Base-by-base conservation (phyloP, 805 yeast genomes). In the Metschnikowia cubensis region DNA sequence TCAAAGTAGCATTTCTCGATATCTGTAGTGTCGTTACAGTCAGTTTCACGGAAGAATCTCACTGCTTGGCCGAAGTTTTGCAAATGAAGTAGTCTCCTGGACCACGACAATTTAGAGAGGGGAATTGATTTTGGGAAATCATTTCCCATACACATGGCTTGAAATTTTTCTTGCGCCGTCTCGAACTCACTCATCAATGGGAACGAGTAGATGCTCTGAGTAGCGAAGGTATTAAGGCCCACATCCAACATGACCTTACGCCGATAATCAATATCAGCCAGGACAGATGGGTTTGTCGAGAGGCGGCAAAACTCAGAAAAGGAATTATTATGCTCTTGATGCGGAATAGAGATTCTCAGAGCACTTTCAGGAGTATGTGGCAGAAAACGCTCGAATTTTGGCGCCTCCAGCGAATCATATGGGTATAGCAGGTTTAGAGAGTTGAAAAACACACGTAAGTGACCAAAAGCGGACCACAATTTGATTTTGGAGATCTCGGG, bases 1-100 rank as follows among this genome's bases (percentile, higher is more conserved):
- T 55, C 59, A 22, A 55, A 55, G 29, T 50, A 51, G 32, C 51
- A 45, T n/a, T 37, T 20, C 35, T 56, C 60, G n/a, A 55, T 35
- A 31, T 32, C 33, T 2, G 33, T 17, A 21, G 45, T 36, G n/a
- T 37, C 43, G 11, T 40, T 42, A 5, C 41, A 36, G 14, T 48
- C 50, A 4, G 35, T 17, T 8, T 18, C 29, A 17, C 34, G 29
- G 38, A 50, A 54, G 36, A 50, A 56, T 7, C 18, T 14, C 7
- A 50, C 50, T 3, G 54, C 45, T 15, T 35, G 46, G 14, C 35
- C 35, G 32, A 50, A 53, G 42, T 53, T 51, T 21, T 55, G 56
- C 31, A 56, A 35, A 34, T 56, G 58, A 13, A 48, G 43, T 8
- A 54, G 47, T 25, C 45, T 48, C 36, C 48, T 42, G 20, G 48